Percentiles rank a stretch among this genome's conserved stretches.
These are phyloP conservation scores for Wilhelminamyces savonicus DNA, from an alignment of 805 yeast genomes.

Conservation along the genomic window DNA sequence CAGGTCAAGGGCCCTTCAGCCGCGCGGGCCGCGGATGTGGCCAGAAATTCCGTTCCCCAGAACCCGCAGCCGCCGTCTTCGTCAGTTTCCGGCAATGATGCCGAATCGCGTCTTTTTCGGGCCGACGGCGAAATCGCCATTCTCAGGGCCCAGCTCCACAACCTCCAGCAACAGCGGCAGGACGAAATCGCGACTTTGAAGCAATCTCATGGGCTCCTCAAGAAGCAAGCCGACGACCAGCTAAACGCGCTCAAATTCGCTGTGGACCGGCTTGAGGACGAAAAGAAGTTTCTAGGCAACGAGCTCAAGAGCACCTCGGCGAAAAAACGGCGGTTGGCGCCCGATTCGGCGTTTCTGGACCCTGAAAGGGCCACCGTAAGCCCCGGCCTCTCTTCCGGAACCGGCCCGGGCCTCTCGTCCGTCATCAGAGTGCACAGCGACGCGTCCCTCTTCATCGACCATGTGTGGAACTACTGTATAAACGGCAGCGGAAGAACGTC, in stretches of 20 bases:
- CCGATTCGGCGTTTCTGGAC: not conserved
- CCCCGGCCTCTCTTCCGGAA: too few relatives aligned
- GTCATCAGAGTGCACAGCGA: conserved; percentile 25
- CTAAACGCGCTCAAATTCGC: conserved; percentile 21
- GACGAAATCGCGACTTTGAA: conserved; percentile 26
- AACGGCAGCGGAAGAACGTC: conserved; percentile 29
- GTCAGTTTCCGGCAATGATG: conserved; percentile 5
- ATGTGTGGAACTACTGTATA: conserved; percentile 30
- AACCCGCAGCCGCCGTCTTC: conserved; percentile 17
- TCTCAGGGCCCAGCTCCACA: conserved; percentile 56
- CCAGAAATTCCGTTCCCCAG: not conserved
- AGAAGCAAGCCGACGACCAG: conserved; percentile 23
- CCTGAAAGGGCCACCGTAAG: not conserved
- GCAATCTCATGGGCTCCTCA: conserved; percentile 9
- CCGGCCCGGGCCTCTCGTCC: not conserved
- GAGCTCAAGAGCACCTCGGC: conserved; percentile 24
- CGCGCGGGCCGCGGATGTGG: not conserved
- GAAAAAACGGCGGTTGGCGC: conserved; percentile 14
- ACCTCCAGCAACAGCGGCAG: conserved; percentile 34
- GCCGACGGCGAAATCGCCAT: conserved; percentile 82
- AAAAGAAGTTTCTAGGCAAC: conserved; percentile 34
- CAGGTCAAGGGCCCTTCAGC: conserved; percentile 2
- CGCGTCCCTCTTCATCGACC: conserved; percentile 26
- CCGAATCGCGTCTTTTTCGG: too few relatives aligned
- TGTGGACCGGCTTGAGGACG: conserved; percentile 36